Evolutionary conservation across 177 flowering plant species (phyloP).

Genomic region (Vitis hybrid): DNA sequence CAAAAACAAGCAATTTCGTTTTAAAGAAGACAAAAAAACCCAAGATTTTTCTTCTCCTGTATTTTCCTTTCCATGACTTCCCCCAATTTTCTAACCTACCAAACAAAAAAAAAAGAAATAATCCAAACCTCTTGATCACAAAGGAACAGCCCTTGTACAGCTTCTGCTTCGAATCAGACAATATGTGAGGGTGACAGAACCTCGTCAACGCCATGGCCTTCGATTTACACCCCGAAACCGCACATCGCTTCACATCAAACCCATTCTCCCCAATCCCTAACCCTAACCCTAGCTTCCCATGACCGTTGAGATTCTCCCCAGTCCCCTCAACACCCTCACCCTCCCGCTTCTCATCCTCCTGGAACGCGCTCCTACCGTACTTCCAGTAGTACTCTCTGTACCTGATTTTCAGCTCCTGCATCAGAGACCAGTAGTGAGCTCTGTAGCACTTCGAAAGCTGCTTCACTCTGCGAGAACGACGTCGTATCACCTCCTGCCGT

Average conservation of each 20-base stretch:
- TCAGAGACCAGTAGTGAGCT: constrained; percentile 53
- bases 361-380: constrained; percentile 49
- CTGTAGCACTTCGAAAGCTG: constrained; percentile 36
- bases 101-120: no score
- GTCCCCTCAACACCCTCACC: background rate
- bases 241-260: constrained; percentile 21
- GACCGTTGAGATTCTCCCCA: constrained; percentile 14
- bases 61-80: no score
- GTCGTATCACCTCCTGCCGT: constrained; percentile 44
- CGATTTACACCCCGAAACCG: constrained; percentile 31
- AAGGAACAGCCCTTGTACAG: constrained; percentile 44
- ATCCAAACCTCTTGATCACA: constrained; percentile 36
- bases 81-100: no score
- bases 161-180: constrained; percentile 45
- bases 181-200: constrained; percentile 48
- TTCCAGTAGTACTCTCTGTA: constrained; percentile 53
- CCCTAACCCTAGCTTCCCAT: constrained; percentile 6
- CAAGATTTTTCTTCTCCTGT: no score
- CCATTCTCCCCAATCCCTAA: constrained; percentile 19
- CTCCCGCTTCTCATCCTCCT: constrained; percentile 28
- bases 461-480: constrained; percentile 39
- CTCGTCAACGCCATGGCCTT: constrained; percentile 55
- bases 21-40: no score
- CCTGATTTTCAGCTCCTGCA: constrained; percentile 48
- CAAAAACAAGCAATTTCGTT: no score